Evolutionary conservation across 2,329 filamentous ascomycete species (phyloP).

Genomic region (Leptographium lundbergii): DNA sequence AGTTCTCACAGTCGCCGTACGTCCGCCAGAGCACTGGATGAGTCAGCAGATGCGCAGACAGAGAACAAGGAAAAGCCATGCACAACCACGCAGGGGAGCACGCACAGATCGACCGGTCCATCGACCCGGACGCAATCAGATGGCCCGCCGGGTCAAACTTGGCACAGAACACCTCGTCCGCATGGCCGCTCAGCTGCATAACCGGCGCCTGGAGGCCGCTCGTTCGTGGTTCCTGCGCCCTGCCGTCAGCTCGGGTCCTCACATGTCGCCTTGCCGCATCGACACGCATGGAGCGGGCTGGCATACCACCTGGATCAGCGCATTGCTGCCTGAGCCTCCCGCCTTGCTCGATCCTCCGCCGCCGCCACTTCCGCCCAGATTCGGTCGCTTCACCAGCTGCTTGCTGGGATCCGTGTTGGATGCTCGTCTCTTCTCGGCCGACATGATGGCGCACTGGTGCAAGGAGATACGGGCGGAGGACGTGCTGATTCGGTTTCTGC

Average conservation of each 20-base stretch:
- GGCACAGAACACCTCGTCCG: constrained; percentile 81
- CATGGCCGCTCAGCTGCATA: constrained; percentile 77
- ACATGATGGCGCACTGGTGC: constrained; percentile 44
- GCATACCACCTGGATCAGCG: constrained; percentile 39
- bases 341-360: constrained; percentile 25
- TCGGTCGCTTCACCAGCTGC: constrained; percentile 84
- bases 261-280: neutral
- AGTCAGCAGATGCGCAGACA: neutral
- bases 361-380: constrained; percentile 41
- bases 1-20: constrained; percentile 88
- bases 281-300: neutral
- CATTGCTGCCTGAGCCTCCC: constrained; percentile 23
- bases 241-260: neutral
- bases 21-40: constrained; percentile 78
- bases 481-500: neutral
- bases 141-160: constrained; percentile 84
- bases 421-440: constrained; percentile 84
- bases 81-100: neutral
- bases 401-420: constrained; percentile 61
- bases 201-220: constrained; percentile 79
- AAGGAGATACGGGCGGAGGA: neutral
- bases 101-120: constrained; percentile 83
- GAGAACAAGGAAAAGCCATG: neutral
- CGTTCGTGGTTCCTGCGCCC: constrained; percentile 50
- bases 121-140: constrained; percentile 84